Evolutionary conservation across 2,329 filamentous ascomycete species (phyloP), one percentile per base, ranked within the genome.

Genomic region (Albifimbria verrucaria): DNA sequence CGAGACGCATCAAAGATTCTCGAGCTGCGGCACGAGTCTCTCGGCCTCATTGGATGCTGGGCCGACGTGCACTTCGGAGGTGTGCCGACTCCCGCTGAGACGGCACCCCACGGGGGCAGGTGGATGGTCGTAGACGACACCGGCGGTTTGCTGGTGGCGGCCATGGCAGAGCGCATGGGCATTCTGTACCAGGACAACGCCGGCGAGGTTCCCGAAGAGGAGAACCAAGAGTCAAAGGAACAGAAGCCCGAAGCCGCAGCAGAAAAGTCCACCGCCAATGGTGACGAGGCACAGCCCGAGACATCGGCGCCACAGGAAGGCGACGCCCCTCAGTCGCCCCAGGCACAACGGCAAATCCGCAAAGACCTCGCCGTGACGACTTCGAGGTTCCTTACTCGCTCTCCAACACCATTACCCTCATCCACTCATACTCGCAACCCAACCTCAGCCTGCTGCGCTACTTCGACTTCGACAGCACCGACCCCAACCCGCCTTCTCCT

Each of bases 101-200:
- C 56, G 17, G 59, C 51, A 10, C 61, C 68, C 1, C 66, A 66
- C 21, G 68, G 71, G 0, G 77, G 77, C 5, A 69, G 91, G 49
- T 96, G 91, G 83, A 76, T 96, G 3, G 85, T 92, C 0, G 82
- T 96, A 1, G 92, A 97, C 63, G 92, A 97, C 53, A 94, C 91
- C 0, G 89, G 89, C 18, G 92, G 92, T 1, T 73, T 96, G 22
- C 70, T 96, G 7, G 86, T 92, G 3, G 92, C 90, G 4, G 87
- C 90, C 1, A 79, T 96, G 75, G 92, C 92, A 0, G 92, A 97
- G 72, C 82, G 89, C 55, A 93, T 96, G 88, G 90, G 89, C 1
- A 83, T 96, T 18, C 73, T 97, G 0, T 83, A 91, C 54, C 69
- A 67, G 17, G 23, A 48, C 12, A 20, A 48, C 21, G n/a, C 54